Conservation (phyloP, 1,139 yeast species). For the Yamadazyma kanchanaburiensis region DNA sequence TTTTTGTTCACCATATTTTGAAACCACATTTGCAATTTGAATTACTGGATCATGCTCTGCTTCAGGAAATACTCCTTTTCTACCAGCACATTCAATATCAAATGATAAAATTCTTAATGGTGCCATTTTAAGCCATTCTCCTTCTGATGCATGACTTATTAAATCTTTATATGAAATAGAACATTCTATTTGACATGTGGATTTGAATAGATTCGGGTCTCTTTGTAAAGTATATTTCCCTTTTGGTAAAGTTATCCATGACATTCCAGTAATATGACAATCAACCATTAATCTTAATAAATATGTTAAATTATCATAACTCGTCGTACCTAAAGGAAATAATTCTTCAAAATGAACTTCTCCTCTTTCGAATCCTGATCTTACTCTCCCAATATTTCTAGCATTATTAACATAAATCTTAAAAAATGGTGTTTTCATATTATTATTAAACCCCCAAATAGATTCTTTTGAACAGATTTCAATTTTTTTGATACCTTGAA, state of each 20-base stretch:
- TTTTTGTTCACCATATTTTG: conserved; percentile 69
- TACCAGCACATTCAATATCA: conserved; percentile 98
- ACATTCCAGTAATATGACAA: conserved; percentile 91
- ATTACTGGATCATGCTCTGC: conserved; percentile 91
- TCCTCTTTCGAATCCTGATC: conserved; percentile 84
- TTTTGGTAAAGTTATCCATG: conserved; percentile 90
- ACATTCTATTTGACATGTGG: conserved; percentile 86
- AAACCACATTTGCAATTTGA: conserved; percentile 94
- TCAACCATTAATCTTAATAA: conserved; percentile 88
- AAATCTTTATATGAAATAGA: conserved; percentile 64
- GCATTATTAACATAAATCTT: conserved; percentile 69
- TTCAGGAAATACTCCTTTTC: conserved; percentile 96
- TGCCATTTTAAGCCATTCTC: conserved; percentile 91
- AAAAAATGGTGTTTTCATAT: conserved; percentile 73
- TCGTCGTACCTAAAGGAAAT: conserved; percentile 58
- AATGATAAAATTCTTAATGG: conserved; percentile 91
- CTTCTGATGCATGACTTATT: conserved; percentile 82
- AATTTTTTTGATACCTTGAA: conserved; percentile 57
- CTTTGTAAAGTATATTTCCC: conserved; percentile 55
- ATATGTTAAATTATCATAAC: conserved; percentile 89
- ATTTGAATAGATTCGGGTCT: conserved; percentile 35
- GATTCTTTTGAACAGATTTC: conserved; percentile 74
- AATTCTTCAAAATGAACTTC: conserved; percentile 62
- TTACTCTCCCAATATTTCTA: conserved; percentile 57
- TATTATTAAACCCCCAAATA: conserved; percentile 91